phyloP scores from a whole-genome alignment of 1,139 yeast species.

The Zygoascus sp. region DNA sequence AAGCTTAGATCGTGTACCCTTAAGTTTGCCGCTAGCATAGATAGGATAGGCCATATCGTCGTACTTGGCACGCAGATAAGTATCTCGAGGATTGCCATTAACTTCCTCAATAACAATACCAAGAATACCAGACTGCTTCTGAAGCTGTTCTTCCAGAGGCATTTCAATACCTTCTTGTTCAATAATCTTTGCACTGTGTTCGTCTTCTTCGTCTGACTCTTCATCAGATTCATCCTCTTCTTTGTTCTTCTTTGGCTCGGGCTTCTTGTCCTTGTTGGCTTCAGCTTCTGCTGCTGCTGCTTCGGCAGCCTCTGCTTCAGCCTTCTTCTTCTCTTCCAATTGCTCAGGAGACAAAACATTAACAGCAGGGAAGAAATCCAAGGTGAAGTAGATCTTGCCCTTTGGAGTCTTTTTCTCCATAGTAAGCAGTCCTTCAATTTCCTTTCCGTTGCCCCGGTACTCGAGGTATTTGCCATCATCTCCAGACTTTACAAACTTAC shows the following conservation, averaged over 20 bases:
- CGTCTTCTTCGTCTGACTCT: slow-evolving; percentile 35
- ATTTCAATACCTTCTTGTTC: slow-evolving; percentile 48
- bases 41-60: slow-evolving; percentile 68
- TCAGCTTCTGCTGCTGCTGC: slow-evolving; percentile 34
- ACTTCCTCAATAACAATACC: slow-evolving; percentile 57
- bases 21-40: slow-evolving; percentile 49
- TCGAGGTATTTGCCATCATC: slow-evolving; percentile 64
- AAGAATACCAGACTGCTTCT: slow-evolving; percentile 70
- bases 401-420: slow-evolving; percentile 69
- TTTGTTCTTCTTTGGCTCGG: slow-evolving; percentile 21
- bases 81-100: slow-evolving; percentile 36
- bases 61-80: slow-evolving; percentile 66
- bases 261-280: slow-evolving; percentile 28
- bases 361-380: slow-evolving; percentile 76
- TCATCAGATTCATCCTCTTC: slow-evolving; percentile 31
- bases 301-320: slow-evolving; percentile 31
- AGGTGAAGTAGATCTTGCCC: slow-evolving; percentile 68
- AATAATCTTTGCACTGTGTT: too few species aligned
- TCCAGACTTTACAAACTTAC: slow-evolving; percentile 62
- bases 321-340: slow-evolving; percentile 49
- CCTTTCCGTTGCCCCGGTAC: slow-evolving; percentile 44
- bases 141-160: slow-evolving; percentile 53
- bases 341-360: slow-evolving; percentile 77
- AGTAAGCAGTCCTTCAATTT: slow-evolving; percentile 56
- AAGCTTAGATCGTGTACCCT: slow-evolving; percentile 40